Evolutionary conservation across 2,329 filamentous ascomycete species (phyloP).

Genomic region (Emericellopsis cladophorae): DNA sequence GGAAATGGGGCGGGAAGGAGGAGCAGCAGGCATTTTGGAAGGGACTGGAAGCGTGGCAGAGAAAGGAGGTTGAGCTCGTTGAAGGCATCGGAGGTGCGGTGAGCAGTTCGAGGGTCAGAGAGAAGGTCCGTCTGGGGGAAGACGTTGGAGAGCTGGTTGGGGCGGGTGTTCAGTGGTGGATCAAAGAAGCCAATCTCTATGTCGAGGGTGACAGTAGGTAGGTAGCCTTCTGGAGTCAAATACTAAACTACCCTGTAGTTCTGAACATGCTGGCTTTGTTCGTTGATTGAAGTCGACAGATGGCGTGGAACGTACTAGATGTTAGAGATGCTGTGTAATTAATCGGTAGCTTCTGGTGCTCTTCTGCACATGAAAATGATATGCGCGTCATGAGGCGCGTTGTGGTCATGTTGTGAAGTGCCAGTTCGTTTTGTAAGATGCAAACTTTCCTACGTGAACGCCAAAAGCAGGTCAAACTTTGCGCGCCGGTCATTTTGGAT

Average conservation of each 20-base stretch:
- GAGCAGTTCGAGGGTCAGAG: slow-evolving; percentile 52
- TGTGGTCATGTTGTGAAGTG: too few species aligned
- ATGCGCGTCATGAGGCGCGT: too few species aligned
- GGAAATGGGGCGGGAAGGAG: slow-evolving; percentile 39
- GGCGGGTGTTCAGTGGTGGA: slow-evolving; percentile 41
- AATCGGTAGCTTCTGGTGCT: too few species aligned
- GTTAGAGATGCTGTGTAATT: too few species aligned
- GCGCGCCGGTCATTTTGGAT: too few species aligned
- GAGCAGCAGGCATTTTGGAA: slow-evolving; percentile 37
- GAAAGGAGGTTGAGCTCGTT: slow-evolving; percentile 43
- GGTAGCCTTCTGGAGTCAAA: slow-evolving; percentile 7
- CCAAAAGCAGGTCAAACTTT: too few species aligned
- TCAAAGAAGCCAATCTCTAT: slow-evolving; percentile 46
- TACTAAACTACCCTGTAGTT: slow-evolving; percentile 6
- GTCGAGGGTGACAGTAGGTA: background rate
- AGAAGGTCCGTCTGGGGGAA: slow-evolving; percentile 27
- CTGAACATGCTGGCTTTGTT: too few species aligned
- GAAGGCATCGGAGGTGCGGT: slow-evolving; percentile 30
- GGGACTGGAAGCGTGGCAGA: slow-evolving; percentile 44
- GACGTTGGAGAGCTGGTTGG: slow-evolving; percentile 41
- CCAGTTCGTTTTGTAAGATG: too few species aligned
- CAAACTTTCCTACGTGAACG: too few species aligned
- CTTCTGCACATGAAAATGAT: too few species aligned
- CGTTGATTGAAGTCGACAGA: too few species aligned
- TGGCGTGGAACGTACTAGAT: too few species aligned